phyloP scores from a whole-genome alignment of 371 early-diverging fungal genomes.

The Mucor mucedo region DNA sequence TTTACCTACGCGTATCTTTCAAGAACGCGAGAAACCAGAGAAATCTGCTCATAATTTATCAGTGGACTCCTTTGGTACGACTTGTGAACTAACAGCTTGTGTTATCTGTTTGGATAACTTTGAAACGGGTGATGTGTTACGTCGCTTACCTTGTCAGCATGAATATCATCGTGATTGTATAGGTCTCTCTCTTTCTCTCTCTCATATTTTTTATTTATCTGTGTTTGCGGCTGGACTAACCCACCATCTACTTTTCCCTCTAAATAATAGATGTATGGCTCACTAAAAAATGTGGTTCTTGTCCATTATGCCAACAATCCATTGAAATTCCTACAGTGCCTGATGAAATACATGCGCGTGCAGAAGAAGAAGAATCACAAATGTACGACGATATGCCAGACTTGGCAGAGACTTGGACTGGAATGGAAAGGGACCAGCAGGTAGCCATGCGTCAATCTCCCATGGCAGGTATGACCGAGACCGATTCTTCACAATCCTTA shows the following conservation, averaged over 20 bases:
- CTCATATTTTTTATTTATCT: no score
- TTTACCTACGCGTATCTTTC: constrained; percentile 25
- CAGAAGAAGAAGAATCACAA: constrained; percentile 1
- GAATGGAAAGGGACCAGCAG: constrained; percentile 6
- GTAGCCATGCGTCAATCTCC: constrained; percentile 11
- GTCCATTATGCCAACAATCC: constrained; percentile 49
- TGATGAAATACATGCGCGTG: constrained; percentile 7
- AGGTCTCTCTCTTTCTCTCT: constrained; percentile 22
- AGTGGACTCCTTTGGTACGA: constrained; percentile 3
- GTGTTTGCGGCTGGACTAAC: no score
- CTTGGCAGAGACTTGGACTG: constrained; percentile 12
- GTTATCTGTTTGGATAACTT: constrained; percentile 81
- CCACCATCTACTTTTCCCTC: no score
- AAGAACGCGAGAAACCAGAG: background rate
- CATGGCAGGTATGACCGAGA: background rate
- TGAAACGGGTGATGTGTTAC: constrained; percentile 58
- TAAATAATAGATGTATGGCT: constrained; percentile 50
- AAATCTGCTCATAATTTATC: background rate
- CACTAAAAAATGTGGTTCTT: constrained; percentile 49
- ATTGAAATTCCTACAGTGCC: constrained; percentile 18
- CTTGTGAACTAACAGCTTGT: constrained; percentile 43
- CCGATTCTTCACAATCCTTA: background rate
- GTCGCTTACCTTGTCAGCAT: constrained; percentile 76
- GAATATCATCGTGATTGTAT: constrained; percentile 83
- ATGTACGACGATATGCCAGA: constrained; percentile 9